These are phyloP conservation scores for Pisolithus orientalis DNA, from an alignment of 768 basidiomycete species.

Conservation along the genomic window DNA sequence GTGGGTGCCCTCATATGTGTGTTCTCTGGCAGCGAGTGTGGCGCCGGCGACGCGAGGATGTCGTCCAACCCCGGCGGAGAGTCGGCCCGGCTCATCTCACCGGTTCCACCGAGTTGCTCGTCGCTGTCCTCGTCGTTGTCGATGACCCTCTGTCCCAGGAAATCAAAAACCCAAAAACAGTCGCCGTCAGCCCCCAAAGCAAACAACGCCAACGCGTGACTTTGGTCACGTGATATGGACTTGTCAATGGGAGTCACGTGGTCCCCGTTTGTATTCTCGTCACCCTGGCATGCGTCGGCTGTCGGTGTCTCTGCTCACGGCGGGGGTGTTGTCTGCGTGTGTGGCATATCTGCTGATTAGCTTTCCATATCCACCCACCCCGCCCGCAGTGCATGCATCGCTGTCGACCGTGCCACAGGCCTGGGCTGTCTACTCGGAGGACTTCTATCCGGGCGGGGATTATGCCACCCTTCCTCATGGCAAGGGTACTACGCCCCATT, in stretches of 20 bases:
- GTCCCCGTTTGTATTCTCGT: neutral
- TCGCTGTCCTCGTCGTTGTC: constrained; percentile 5
- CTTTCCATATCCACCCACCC: constrained; percentile 56
- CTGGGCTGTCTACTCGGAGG: constrained; percentile 70
- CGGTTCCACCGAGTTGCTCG: constrained; percentile 2
- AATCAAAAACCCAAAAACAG: constrained; percentile 28
- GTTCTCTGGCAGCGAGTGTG: constrained; percentile 17
- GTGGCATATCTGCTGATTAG: constrained; percentile 58
- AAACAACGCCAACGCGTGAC: constrained; percentile 31
- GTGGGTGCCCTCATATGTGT: constrained; percentile 7
- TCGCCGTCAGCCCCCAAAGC: constrained; percentile 11
- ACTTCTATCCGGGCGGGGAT: constrained; percentile 53
- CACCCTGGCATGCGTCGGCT: constrained; percentile 5
- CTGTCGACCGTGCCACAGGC: constrained; percentile 53
- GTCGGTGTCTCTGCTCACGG: constrained; percentile 36
- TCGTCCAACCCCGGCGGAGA: constrained; percentile 48
- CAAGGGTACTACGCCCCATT: constrained; percentile 34
- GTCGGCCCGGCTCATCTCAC: constrained; percentile 27
- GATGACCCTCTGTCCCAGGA: constrained; percentile 11
- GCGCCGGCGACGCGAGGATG: constrained; percentile 44
- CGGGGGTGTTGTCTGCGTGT: constrained; percentile 45
- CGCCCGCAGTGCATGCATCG: constrained; percentile 47
- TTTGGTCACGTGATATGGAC: constrained; percentile 26
- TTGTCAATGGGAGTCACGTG: constrained; percentile 21
- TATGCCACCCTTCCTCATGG: constrained; percentile 66